A percentile compares a stretch with the other conserved stretches of the same genome.
phyloP scores from a whole-genome alignment of 1,284 basidiomycete genomes.

The Sporisorium iseilematis-ciliati region DNA sequence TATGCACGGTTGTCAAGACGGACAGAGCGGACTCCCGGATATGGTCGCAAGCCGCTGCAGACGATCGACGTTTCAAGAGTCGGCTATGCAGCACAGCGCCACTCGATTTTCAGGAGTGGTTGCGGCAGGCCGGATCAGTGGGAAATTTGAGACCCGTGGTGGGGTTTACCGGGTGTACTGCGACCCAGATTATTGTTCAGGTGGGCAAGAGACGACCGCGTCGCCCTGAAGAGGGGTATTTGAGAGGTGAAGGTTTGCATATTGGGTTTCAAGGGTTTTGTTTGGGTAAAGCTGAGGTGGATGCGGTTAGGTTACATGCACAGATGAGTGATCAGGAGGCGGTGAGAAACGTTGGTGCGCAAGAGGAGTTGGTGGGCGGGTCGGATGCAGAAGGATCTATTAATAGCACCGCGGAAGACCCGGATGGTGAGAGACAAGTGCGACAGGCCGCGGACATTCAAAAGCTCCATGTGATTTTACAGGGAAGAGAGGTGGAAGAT shows the following conservation, averaged over 20 bases:
- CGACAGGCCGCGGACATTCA: not conserved
- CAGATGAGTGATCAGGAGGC: not conserved
- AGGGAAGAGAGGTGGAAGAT: slow-evolving; percentile 30
- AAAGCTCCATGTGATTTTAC: slow-evolving; percentile 31
- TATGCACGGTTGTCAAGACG: slow-evolving; percentile 42
- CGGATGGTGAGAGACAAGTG: not conserved
- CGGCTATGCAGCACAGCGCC: too few relatives aligned
- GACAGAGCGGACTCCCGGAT: slow-evolving; percentile 43
- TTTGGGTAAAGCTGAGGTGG: slow-evolving; percentile 1
- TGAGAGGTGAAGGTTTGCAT: slow-evolving; percentile 41
- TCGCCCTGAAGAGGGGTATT: slow-evolving; percentile 11
- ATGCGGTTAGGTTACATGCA: not conserved
- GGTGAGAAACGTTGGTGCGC: not conserved
- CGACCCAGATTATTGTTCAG: slow-evolving; percentile 41
- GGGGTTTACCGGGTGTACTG: slow-evolving; percentile 12
- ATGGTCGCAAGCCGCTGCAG: slow-evolving; percentile 35
- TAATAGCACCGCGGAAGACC: not conserved
- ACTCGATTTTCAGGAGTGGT: not conserved
- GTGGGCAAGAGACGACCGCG: slow-evolving; percentile 28
- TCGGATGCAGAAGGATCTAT: not conserved
- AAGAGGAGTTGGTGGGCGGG: too few relatives aligned
- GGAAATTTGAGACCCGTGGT: not conserved
- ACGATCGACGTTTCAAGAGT: slow-evolving; percentile 7
- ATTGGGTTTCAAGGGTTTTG: slow-evolving; percentile 43
- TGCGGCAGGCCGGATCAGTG: not conserved